These are phyloP conservation scores for Helicostylum pulchrum DNA, from an alignment of 192 early-diverging fungal species.

Conservation along the genomic window DNA sequence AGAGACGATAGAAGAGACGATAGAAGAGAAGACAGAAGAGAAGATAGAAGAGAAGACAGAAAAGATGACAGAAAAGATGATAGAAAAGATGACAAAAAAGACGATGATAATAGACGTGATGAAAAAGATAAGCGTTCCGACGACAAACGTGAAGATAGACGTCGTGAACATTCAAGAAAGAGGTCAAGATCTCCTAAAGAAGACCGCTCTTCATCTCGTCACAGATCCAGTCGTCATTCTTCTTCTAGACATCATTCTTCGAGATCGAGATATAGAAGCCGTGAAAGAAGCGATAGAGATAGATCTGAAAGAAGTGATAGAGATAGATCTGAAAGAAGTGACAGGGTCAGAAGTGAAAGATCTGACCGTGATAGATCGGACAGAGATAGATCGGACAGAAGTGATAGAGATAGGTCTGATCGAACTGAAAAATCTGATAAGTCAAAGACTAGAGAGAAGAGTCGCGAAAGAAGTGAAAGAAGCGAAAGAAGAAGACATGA, in stretches of 20 bases:
- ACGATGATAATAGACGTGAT: not conserved
- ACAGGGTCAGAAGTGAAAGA: not conserved
- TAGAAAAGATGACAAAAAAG: too few relatives aligned
- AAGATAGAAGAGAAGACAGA: too few relatives aligned
- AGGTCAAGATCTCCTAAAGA: not conserved
- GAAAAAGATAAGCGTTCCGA: not conserved
- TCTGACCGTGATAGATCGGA: too few relatives aligned
- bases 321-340: constrained; percentile 35
- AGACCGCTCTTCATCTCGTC: not conserved
- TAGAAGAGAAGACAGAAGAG: too few relatives aligned
- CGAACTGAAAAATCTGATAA: constrained; percentile 14
- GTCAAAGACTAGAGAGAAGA: constrained; percentile 16
- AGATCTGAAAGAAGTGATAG: not conserved
- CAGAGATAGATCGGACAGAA: too few relatives aligned
- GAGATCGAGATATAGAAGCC: constrained; percentile 31
- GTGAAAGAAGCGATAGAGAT: constrained; percentile 25
- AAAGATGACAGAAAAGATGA: too few relatives aligned
- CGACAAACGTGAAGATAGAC: not conserved
- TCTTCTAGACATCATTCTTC: constrained; percentile 16
- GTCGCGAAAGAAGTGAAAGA: constrained; percentile 7
- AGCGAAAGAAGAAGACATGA: constrained; percentile 17
- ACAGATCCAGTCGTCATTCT: constrained; percentile 19
- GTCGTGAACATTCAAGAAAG: not conserved
- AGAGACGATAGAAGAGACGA: too few relatives aligned
- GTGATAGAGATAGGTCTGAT: too few relatives aligned